Evolutionary conservation across 495 filamentous ascomycete species (phyloP), one percentile per base, ranked within the genome.

Genomic region (Xylaria palmicola): DNA sequence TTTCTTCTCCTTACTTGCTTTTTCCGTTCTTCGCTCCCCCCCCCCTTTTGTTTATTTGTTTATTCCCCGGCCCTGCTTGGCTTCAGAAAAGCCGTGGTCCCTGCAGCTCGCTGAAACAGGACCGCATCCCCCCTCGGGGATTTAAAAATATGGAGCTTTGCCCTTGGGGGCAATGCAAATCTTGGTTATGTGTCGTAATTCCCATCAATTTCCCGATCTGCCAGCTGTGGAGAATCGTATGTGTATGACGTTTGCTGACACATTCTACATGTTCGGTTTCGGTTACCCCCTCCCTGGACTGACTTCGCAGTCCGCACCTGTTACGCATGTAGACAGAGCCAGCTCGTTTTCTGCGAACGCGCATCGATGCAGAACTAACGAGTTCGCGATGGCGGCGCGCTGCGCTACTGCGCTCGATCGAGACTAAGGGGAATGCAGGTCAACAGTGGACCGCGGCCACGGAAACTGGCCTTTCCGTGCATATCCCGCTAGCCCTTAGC

Each of bases 161-260:
- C 55, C 55, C 22, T 48, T 58, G 13, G 8, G 12, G 55, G 55
- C 20, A 48, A 58, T 58, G 55, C 55, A 24, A 48, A 58, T 48
- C 39, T 49, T 26, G 53, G 37, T 13, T 55, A 8, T 43, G 41
- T 40, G 26, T 10, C 26, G 47, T n/a, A 40, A 47, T 47, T 57
- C 55, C 40, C 55, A 57, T 57, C 6, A 12, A 10, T 48, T 57
- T 22, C 24, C 24, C 12, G 24, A 17, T 43, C 3, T 29, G 36
- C 6, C 27, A 13, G 7, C 15, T 15, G 53, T 45, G 53, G 40
- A 5, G 26, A 44, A 24, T 56, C 15, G 26, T 19, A 22, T 19
- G 27, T 24, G 19, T 27, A 56, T 56, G 53, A 56, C 53, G 53
- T 56, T 44, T 10, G 15, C 26, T 29, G 24, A n/a, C 27, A 5